phyloP scores from a whole-genome alignment of 164 flowering plant genomes.

The Berberis vulgaris region DNA sequence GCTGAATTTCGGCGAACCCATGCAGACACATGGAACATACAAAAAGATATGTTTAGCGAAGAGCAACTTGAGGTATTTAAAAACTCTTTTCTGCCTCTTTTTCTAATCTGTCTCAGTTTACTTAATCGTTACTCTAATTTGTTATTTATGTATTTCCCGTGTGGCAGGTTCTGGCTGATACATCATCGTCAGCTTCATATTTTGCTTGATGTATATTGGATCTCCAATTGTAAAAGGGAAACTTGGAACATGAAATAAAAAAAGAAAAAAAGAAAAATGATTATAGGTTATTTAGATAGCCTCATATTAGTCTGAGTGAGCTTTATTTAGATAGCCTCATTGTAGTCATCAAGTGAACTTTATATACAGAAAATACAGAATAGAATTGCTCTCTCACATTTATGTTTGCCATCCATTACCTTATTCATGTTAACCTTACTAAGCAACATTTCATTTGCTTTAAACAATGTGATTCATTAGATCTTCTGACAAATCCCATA shows the following conservation, averaged over 20 bases:
- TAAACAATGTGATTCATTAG: conserved; percentile 62
- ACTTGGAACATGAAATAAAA: not conserved
- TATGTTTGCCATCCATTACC: not conserved
- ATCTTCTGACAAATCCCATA: conserved; percentile 89
- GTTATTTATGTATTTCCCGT: not conserved
- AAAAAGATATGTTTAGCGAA: conserved; percentile 76
- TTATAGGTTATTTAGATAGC: not conserved
- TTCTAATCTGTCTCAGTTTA: not conserved
- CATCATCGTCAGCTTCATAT: conserved; percentile 89
- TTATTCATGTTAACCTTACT: not conserved
- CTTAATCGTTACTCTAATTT: not conserved
- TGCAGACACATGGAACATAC: conserved; percentile 95
- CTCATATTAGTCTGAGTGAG: not conserved
- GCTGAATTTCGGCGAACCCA: conserved; percentile 96
- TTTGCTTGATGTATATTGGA: conserved; percentile 56
- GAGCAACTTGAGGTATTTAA: conserved; percentile 81
- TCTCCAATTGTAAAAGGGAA: not conserved
- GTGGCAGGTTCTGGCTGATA: conserved; percentile 87
- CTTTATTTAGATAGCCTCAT: too few relatives aligned
- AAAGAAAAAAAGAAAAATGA: not conserved
- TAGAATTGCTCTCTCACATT: not conserved
- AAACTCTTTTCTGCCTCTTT: not conserved
- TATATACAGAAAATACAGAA: conserved; percentile 39
- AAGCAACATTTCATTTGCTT: not conserved
- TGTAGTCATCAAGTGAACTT: conserved; percentile 31